Evolutionary conservation across 1,284 basidiomycete species (phyloP), one percentile per base, ranked within the genome.

Genomic region (Apiotrichum veenhuisii): DNA sequence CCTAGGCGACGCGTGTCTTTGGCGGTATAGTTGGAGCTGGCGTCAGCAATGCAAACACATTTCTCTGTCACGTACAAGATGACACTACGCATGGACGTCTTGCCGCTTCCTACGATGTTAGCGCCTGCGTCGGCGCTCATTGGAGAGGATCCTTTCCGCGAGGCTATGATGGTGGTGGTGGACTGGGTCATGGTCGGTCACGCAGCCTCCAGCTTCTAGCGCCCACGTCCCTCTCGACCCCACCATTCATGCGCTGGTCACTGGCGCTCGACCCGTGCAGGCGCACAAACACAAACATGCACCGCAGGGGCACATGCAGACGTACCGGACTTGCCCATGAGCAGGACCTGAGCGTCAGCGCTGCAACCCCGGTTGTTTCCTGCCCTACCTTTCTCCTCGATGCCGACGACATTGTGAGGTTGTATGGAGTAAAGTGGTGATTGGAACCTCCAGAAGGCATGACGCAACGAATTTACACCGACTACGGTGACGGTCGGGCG

Each of bases 11-110:
- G 83, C 3, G 95, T 98, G 62, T 96, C 84, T 34, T 49, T 88
- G 3, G 95, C 91, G 20, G 91, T 89, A 69, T 95, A 94, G 73
- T 95, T 94, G 40, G 93, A 94, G 76, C 91, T 94, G 69, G 14
- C 11, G 34, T 58, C 41, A 65, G 41, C 38, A 25, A 5, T 2
- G 15, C 2, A 15, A 44, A 8, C 5, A 25, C 12, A 9, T 26
- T 9, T 5, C 12, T 14, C 15, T 10, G 10, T 7, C 4, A 79
- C 89, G 78, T 76, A 93, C 91, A 99, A 99, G 71, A 99, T 97
- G 77, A 99, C 88, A 26, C 93, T 94, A 47, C 95, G 86, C 95
- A 99, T 99, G 10, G 94, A 97, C 15, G 96, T 98, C 82, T 84
- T 84, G 43, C 82, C 82, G 57, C 78, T 80, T 25, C 81, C 81